These are phyloP conservation scores for Colletotrichum camelliae DNA, from an alignment of 2,329 filamentous ascomycete genomes.

Conservation along the genomic window DNA sequence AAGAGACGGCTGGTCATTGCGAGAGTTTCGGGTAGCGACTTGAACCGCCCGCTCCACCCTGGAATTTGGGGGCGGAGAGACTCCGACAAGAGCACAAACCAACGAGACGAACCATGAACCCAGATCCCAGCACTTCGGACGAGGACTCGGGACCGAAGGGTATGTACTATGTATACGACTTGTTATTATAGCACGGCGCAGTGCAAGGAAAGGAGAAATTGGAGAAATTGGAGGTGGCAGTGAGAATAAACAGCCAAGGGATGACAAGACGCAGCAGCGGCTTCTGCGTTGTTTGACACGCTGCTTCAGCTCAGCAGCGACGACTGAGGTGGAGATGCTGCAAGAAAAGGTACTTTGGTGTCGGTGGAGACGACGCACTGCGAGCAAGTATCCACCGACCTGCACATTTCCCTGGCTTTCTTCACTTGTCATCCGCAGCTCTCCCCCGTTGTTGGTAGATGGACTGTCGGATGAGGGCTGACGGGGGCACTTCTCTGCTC, in stretches of 20 bases:
- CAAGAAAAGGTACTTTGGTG: not conserved
- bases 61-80: constrained; percentile 11
- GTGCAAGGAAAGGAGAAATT: not conserved
- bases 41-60: constrained; percentile 3
- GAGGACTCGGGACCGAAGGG: constrained; percentile 10
- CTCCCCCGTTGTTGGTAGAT: not conserved
- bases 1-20: constrained; percentile 1
- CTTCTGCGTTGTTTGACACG: not conserved
- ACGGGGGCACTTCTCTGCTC: not conserved
- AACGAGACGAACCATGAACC: not conserved
- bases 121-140: not conserved
- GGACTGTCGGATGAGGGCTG: constrained; percentile 16
- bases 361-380: not conserved
- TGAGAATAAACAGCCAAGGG: not conserved
- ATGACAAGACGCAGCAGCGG: not conserved
- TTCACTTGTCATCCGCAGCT: not conserved
- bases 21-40: constrained; percentile 20
- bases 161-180: not conserved
- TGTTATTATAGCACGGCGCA: not conserved
- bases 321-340: not conserved
- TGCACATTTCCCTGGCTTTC: not conserved
- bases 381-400: not conserved
- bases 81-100: constrained; percentile 1
- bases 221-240: not conserved
- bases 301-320: not conserved